Conservation (phyloP, 2,329 filamentous ascomycete species). For the Trichoderma sp. region DNA sequence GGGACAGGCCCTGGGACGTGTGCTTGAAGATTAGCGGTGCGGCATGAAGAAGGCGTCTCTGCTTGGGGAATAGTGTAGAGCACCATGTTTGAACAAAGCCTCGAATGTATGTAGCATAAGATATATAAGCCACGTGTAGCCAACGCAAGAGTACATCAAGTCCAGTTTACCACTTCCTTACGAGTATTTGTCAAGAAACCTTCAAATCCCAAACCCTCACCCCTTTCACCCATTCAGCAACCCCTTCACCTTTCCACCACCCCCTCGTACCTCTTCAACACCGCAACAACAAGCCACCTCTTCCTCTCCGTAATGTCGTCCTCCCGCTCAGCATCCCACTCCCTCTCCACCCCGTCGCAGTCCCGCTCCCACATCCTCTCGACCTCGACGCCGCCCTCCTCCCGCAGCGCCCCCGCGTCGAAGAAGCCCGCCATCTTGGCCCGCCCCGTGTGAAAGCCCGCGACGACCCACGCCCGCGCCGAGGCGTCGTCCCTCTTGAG, state of each 20-base stretch:
- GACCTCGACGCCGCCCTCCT: constrained; percentile 56
- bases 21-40: constrained; percentile 41
- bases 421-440: constrained; percentile 69
- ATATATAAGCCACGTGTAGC: not conserved
- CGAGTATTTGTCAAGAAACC: too few species aligned
- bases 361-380: constrained; percentile 71
- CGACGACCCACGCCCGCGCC: constrained; percentile 65
- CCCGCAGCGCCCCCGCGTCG: constrained; percentile 47
- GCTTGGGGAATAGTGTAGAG: constrained; percentile 4
- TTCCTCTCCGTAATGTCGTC: constrained; percentile 67
- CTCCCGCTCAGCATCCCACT: constrained; percentile 63
- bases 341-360: constrained; percentile 62
- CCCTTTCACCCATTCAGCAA: too few species aligned
- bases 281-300: constrained; percentile 68
- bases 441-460: constrained; percentile 72
- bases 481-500: constrained; percentile 45
- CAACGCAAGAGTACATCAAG: not conserved
- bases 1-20: constrained; percentile 80
- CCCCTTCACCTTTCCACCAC: not conserved
- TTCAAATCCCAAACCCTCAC: too few species aligned
- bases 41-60: not conserved
- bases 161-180: not conserved
- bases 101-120: not conserved
- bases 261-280: constrained; percentile 46
- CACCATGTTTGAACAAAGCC: constrained; percentile 9